Evolutionary conservation across 2,329 filamentous ascomycete genomes (phyloP).

Genomic region (Coniochaeta sp.): DNA sequence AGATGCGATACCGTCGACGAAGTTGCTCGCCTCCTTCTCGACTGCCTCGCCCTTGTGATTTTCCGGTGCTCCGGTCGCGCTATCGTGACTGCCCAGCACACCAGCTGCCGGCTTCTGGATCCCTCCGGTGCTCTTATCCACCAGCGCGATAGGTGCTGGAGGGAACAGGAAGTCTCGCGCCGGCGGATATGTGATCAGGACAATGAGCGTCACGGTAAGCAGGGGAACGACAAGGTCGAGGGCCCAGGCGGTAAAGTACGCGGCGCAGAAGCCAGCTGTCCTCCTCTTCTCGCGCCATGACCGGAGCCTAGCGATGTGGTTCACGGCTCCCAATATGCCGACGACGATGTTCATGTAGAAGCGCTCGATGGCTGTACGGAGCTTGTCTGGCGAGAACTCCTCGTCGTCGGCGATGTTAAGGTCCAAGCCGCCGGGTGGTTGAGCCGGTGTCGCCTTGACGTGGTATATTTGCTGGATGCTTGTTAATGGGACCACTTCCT

Average conservation of each 20-base stretch:
- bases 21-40: slow-evolving; percentile 75
- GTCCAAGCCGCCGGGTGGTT: slow-evolving; percentile 63
- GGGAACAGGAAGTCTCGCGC: slow-evolving; percentile 63
- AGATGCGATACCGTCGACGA: slow-evolving; percentile 65
- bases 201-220: slow-evolving; percentile 49
- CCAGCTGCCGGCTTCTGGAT: slow-evolving; percentile 72
- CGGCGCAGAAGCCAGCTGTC: slow-evolving; percentile 53
- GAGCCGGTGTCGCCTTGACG: slow-evolving; percentile 58
- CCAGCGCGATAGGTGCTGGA: slow-evolving; percentile 67
- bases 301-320: slow-evolving; percentile 68
- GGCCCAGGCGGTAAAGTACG: slow-evolving; percentile 58
- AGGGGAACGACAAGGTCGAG: slow-evolving; percentile 64
- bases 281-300: slow-evolving; percentile 71
- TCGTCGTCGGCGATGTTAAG: slow-evolving; percentile 77
- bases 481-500: slow-evolving; percentile 6
- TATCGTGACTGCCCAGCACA: slow-evolving; percentile 68
- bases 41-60: slow-evolving; percentile 78
- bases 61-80: slow-evolving; percentile 73
- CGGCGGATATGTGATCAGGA: slow-evolving; percentile 58
- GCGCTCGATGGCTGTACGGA: slow-evolving; percentile 69
- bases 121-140: slow-evolving; percentile 62
- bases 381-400: slow-evolving; percentile 78
- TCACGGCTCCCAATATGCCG: slow-evolving; percentile 56
- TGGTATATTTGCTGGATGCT: slow-evolving; percentile 43
- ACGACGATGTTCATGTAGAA: slow-evolving; percentile 75